Conservation (phyloP, 495 filamentous ascomycete genomes). For the Tuber brumale region DNA sequence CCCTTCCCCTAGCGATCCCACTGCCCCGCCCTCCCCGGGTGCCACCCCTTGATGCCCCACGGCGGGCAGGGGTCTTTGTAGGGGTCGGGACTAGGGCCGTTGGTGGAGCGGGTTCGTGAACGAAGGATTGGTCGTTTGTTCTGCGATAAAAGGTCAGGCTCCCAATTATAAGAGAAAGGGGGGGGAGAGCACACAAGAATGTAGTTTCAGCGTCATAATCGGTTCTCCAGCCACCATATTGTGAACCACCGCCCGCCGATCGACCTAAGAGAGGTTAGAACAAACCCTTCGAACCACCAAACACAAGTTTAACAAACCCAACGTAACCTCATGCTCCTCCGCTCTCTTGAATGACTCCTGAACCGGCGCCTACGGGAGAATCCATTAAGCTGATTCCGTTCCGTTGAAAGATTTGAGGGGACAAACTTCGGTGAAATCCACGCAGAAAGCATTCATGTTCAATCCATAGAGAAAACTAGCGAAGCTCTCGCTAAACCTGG, state of each 20-base stretch:
- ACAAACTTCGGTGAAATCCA: slow-evolving; percentile 88
- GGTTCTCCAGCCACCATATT: slow-evolving; percentile 22
- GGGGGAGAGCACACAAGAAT: slow-evolving; percentile 61
- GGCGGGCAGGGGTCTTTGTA: slow-evolving; percentile 40
- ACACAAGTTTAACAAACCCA: slow-evolving; percentile 40
- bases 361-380: slow-evolving; percentile 45
- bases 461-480: slow-evolving; percentile 89
- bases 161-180: background rate
- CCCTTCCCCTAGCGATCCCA: slow-evolving; percentile 47
- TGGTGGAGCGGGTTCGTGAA: slow-evolving; percentile 69
- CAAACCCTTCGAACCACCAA: background rate
- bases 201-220: slow-evolving; percentile 65
- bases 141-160: slow-evolving; percentile 46
- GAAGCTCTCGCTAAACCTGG: slow-evolving; percentile 92
- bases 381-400: background rate
- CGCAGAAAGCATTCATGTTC: slow-evolving; percentile 99
- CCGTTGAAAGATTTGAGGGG: slow-evolving; percentile 6
- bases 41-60: slow-evolving; percentile 43
- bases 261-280: slow-evolving; percentile 23
- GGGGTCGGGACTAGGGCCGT: slow-evolving; percentile 60
- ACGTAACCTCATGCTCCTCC: slow-evolving; percentile 50
- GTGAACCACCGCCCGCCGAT: slow-evolving; percentile 14
- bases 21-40: slow-evolving; percentile 46
- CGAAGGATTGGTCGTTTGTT: slow-evolving; percentile 91
- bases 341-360: slow-evolving; percentile 66